Evolutionary conservation across 495 filamentous ascomycete species (phyloP).

Genomic region (Cudoniella acicularis): DNA sequence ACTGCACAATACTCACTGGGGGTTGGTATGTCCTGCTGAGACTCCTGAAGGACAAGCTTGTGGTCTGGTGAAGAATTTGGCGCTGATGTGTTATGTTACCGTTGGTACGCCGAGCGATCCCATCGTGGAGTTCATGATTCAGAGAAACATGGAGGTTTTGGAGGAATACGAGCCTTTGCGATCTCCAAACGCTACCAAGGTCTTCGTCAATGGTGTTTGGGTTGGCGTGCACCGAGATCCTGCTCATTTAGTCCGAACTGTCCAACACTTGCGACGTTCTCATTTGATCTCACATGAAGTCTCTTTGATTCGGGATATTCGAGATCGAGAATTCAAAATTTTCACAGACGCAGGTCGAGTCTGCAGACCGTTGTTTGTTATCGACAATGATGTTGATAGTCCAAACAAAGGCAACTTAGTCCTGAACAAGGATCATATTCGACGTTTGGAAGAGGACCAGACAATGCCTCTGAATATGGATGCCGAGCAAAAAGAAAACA

Average conservation of each 20-base stretch:
- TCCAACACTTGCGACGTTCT: slow-evolving; percentile 68
- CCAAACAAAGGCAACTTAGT: slow-evolving; percentile 72
- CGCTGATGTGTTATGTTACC: slow-evolving; percentile 96
- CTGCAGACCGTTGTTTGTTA: slow-evolving; percentile 85
- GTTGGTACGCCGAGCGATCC: slow-evolving; percentile 87
- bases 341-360: slow-evolving; percentile 96
- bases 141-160: slow-evolving; percentile 89
- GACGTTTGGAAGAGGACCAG: slow-evolving; percentile 63
- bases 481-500: slow-evolving; percentile 47
- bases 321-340: slow-evolving; percentile 96
- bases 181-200: slow-evolving; percentile 90
- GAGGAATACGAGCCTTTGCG: slow-evolving; percentile 92
- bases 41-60: slow-evolving; percentile 98
- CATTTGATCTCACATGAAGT: slow-evolving; percentile 82
- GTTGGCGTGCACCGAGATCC: slow-evolving; percentile 87
- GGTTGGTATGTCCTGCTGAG: slow-evolving; percentile 93
- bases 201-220: slow-evolving; percentile 98
- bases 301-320: slow-evolving; percentile 88
- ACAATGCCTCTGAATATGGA: slow-evolving; percentile 49
- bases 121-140: slow-evolving; percentile 91
- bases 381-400: slow-evolving; percentile 71
- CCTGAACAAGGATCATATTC: slow-evolving; percentile 76
- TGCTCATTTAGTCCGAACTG: slow-evolving; percentile 69
- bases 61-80: slow-evolving; percentile 95
- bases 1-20: slow-evolving; percentile 99